Evolutionary conservation across 2,329 filamentous ascomycete species (phyloP), one percentile per base, ranked within the genome.

Genomic region (Aotearoamyces nothofagi): DNA sequence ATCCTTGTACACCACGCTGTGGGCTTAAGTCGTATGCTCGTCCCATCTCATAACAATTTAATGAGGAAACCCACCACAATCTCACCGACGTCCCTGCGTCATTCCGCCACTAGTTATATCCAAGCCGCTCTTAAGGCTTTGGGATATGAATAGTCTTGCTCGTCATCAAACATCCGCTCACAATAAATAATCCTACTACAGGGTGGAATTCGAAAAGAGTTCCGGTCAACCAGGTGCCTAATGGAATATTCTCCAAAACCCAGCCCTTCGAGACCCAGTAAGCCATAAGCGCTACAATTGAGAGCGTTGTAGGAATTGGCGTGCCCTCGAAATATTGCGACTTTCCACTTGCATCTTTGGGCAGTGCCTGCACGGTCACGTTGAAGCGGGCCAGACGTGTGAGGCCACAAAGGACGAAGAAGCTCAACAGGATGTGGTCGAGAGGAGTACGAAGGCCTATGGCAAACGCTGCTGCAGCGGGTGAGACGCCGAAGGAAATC

Each of bases 381-480:
- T 98, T 98, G 73, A 98, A 98, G 40, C 90, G 79, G 25, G 90
- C 90, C 8, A 98, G 72, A 27, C 90, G 77, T 3, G 86, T 92
- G 26, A 98, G 72, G 33, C 90, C 90, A 56, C 83, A 92, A 29
- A 98, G 78, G 24, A 96, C 84, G 56, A 96, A 98, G 56, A 87
- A 83, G 33, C 78, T 65, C 25, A 98, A 52, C 38, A 60, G 64
- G 31, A 92, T 44, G 46, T 92, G 86, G 57, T 98, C 90, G 47
- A 82, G 52, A 3, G 72, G 59, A 8, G 86, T 92, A 49, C 84
- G 84, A 37, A 94, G 58, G 44, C 90, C 90, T 43, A 98, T 69
- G 27, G 81, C 74, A 54, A 96, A 93, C 25, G 86, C 90, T 23
- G 80, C 76, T 27, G 75, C 74, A 25, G 90, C 86, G 16, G 90